Conservation (phyloP, 2,329 filamentous ascomycete species). For the Hymenoscyphus albidus region DNA sequence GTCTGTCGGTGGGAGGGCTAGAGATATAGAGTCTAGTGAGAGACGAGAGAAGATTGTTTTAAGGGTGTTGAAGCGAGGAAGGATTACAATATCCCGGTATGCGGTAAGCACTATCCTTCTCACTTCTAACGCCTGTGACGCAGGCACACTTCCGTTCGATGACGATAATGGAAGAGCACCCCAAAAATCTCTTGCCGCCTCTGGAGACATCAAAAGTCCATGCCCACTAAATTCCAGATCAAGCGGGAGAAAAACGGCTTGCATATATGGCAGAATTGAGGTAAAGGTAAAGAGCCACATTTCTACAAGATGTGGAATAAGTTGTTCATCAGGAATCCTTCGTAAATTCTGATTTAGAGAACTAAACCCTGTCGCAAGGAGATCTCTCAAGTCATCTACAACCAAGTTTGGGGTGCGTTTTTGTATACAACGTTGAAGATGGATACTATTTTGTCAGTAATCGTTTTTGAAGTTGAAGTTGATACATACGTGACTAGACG, state of each 20-base stretch:
- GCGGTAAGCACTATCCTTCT: constrained; percentile 82
- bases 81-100: constrained; percentile 83
- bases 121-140: constrained; percentile 65
- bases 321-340: constrained; percentile 73
- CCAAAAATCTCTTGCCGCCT: constrained; percentile 89
- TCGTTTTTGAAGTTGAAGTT: constrained; percentile 18
- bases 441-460: constrained; percentile 43
- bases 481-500: constrained; percentile 57
- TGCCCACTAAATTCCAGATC: constrained; percentile 89
- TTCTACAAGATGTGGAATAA: constrained; percentile 88
- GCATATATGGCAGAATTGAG: constrained; percentile 85
- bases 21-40: constrained; percentile 66
- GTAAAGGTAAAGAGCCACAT: constrained; percentile 94
- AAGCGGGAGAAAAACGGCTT: constrained; percentile 88
- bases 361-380: constrained; percentile 76
- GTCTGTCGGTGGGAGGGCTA: constrained; percentile 43
- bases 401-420: constrained; percentile 66
- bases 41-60: constrained; percentile 88
- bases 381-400: constrained; percentile 71
- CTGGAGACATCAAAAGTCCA: constrained; percentile 71
- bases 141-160: constrained; percentile 43
- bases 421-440: constrained; percentile 74
- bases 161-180: constrained; percentile 57
- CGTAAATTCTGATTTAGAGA: constrained; percentile 81
- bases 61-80: constrained; percentile 83